Evolutionary conservation across 257 asterid species (phyloP).

Genomic region (Craterostigma plantagineum): DNA sequence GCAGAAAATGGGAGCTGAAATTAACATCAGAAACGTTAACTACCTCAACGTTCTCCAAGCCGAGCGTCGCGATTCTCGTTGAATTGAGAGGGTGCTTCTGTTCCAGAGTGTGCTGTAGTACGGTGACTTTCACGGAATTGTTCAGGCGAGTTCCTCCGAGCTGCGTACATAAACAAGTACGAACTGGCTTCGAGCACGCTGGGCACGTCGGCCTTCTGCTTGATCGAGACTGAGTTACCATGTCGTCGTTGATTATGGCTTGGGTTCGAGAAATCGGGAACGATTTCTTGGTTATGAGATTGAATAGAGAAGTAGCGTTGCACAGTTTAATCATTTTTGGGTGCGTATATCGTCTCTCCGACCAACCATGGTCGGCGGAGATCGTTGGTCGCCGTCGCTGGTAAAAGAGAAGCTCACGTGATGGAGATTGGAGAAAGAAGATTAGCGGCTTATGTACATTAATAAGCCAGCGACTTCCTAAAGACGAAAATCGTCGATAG

Average conservation of each 20-base stretch:
- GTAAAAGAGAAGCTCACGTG: too few relatives aligned
- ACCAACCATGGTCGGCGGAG: too few relatives aligned
- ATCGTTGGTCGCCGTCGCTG: too few relatives aligned
- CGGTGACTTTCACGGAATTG: constrained; percentile 50
- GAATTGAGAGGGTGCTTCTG: constrained; percentile 73
- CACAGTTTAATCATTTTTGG: too few relatives aligned
- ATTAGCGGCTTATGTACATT: too few relatives aligned
- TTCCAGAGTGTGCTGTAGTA: constrained; percentile 69
- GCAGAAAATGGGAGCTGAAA: constrained; percentile 29
- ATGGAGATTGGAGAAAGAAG: too few relatives aligned
- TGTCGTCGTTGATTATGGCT: constrained; percentile 14
- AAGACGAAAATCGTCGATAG: too few relatives aligned
- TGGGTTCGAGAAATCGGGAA: constrained; percentile 8
- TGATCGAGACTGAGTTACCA: constrained; percentile 32
- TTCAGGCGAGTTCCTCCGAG: constrained; percentile 28
- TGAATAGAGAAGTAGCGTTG: too few relatives aligned
- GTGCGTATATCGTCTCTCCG: too few relatives aligned
- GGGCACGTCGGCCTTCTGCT: constrained; percentile 56
- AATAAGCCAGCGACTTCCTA: too few relatives aligned
- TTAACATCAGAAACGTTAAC: constrained; percentile 50
- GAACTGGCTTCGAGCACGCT: constrained; percentile 54
- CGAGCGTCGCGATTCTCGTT: constrained; percentile 51
- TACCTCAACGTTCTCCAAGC: constrained; percentile 30
- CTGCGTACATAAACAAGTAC: constrained; percentile 54
- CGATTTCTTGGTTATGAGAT: too few relatives aligned